Conservation (phyloP, 2,329 filamentous ascomycete species). For the Alternaria gaisen region DNA sequence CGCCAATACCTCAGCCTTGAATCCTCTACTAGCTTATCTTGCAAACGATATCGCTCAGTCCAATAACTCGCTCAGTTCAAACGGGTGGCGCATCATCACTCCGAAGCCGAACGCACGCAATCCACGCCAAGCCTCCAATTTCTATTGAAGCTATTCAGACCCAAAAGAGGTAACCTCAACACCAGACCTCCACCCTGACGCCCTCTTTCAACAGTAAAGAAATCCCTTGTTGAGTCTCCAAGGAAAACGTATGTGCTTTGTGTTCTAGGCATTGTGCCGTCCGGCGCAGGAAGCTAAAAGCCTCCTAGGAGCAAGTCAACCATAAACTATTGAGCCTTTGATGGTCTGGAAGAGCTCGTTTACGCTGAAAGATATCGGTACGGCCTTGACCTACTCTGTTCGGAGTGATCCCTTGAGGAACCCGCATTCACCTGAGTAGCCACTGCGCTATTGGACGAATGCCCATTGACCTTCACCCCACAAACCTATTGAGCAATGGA, state of each 20-base stretch:
- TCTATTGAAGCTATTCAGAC: slow-evolving; percentile 44
- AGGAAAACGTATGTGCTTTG: slow-evolving; percentile 18
- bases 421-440: slow-evolving; percentile 21
- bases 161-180: slow-evolving; percentile 30
- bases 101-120: slow-evolving; percentile 1
- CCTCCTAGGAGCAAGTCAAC: slow-evolving; percentile 15
- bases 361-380: background rate
- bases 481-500: slow-evolving; percentile 22
- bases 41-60: background rate
- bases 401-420: slow-evolving; percentile 19
- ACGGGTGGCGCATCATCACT: background rate
- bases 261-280: slow-evolving; percentile 12
- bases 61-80: background rate
- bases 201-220: slow-evolving; percentile 18
- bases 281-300: slow-evolving; percentile 10
- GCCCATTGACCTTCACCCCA: slow-evolving; percentile 18
- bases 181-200: slow-evolving; percentile 21
- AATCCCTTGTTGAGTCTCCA: slow-evolving; percentile 24
- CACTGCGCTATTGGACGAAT: slow-evolving; percentile 19
- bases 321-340: background rate
- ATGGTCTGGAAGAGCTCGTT: slow-evolving; percentile 12
- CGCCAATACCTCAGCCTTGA: background rate
- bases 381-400: slow-evolving; percentile 13
- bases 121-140: slow-evolving; percentile 28
- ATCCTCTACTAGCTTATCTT: background rate